Conservation (phyloP, 768 basidiomycete genomes). For the Lactarius trivialis region DNA sequence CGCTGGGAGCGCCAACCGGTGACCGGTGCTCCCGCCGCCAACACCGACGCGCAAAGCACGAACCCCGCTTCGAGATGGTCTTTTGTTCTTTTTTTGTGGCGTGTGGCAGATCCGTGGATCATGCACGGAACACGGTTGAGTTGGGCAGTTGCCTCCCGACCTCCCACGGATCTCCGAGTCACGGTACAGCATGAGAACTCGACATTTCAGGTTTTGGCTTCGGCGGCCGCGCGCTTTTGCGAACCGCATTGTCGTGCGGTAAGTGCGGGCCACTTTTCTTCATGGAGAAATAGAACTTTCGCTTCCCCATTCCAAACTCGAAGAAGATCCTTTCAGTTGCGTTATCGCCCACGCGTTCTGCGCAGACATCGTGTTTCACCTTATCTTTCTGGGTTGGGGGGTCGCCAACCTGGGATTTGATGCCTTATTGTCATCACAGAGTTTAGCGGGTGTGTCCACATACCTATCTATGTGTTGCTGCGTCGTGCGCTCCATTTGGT, state of each 20-base stretch:
- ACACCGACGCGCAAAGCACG: neutral
- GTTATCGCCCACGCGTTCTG: neutral
- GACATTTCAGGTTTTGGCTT: neutral
- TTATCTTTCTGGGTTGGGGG: neutral
- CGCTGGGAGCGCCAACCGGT: neutral
- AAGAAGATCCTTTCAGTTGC: neutral
- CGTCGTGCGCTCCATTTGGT: neutral
- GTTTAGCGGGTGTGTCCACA: neutral
- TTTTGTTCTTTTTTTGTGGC: neutral
- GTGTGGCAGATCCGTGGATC: neutral
- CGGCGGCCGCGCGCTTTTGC: neutral
- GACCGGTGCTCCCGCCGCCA: neutral
- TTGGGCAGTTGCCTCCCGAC: too few species aligned
- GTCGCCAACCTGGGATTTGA: neutral
- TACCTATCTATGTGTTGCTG: neutral
- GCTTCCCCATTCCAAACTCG: neutral
- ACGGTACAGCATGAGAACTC: too few species aligned
- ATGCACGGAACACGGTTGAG: neutral
- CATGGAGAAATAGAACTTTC: neutral
- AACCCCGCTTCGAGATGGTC: neutral
- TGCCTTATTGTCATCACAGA: neutral
- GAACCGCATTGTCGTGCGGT: neutral
- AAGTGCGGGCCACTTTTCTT: neutral
- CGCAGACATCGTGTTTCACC: neutral
- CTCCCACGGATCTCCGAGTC: neutral